Conservation (phyloP, 495 filamentous ascomycete genomes). For the Hypoxylon trugodes region DNA sequence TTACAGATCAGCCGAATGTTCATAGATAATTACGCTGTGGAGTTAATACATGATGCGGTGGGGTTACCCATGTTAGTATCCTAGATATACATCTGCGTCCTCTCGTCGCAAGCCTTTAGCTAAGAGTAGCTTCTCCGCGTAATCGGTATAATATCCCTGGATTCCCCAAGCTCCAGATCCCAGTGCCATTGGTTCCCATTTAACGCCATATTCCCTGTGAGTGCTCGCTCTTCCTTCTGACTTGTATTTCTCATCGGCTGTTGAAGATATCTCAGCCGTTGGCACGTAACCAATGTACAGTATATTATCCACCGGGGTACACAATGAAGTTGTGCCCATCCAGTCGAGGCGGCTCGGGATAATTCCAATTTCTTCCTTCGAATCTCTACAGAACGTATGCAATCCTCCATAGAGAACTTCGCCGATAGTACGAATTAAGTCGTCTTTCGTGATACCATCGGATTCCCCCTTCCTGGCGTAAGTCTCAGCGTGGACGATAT, state of each 20-base stretch:
- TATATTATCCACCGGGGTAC: conserved; percentile 2
- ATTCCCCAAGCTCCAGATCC: background rate
- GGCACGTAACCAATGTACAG: conserved; percentile 12
- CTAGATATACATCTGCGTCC: background rate
- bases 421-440: background rate
- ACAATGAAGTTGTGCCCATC: background rate
- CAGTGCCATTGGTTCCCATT: background rate
- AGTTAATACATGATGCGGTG: background rate
- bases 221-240: background rate
- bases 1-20: no score
- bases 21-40: no score
- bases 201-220: background rate
- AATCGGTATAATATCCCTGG: conserved; percentile 5
- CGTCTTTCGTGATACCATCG: conserved; percentile 16
- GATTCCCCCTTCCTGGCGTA: conserved; percentile 7
- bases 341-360: background rate
- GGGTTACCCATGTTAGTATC: background rate
- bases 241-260: background rate
- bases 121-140: background rate
- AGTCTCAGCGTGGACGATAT: conserved; percentile 7
- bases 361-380: background rate
- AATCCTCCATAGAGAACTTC: conserved; percentile 7
- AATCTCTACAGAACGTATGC: background rate
- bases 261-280: background rate
- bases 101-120: conserved; percentile 2